Base-by-base conservation (phyloP, 1,139 yeast genomes). In the Kurtzmaniella quercitrusa region DNA sequence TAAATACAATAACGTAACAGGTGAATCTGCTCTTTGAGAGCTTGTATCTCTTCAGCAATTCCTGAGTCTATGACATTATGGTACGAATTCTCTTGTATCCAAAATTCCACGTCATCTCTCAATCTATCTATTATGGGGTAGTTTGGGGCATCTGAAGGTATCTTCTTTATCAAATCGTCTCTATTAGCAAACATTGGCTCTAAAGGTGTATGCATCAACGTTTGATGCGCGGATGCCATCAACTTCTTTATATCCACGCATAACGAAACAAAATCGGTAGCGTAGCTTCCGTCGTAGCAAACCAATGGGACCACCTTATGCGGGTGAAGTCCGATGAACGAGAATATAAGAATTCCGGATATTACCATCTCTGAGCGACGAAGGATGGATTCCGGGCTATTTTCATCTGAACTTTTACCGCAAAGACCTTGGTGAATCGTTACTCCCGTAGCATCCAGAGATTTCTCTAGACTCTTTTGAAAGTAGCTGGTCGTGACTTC, bases 241-340 rank as follows among this genome's bases (percentile, higher is more conserved):
- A 50, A 42, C 18, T 37, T 33, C 38, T 51, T 45, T 35, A 60
- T 52, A 1, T 64, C 62, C 16, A 40, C 46, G 17, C 59, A 42
- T 6, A 60, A 43, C 2, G 60, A 53, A 2, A 65, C 36, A 18
- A 53, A 50, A 42, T 60, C 65, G 1, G 57, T 39, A 30, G 16
- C 34, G 3, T 26, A 26, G 28, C 39, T 43, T 12, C 23, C 40
- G 26, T 59, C 61, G 42, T 55, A 59, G 15, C 51, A 49, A 1
- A 68, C 51, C 22, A 67, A 47, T 2, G 70, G 68, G 12, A 60
- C 45, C n/a, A 63, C 43, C 35, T 50, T 51, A 45, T 57, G 59
- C 2, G 71, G 68, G 45, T 66, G 69, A 3, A 66, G 45, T 2
- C 65, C 63, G 14, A 67, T 45, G 40, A 55, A 65, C 2, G 65